Conservation (phyloP, 1,284 basidiomycete species). For the Anthracocystis walkeri region DNA sequence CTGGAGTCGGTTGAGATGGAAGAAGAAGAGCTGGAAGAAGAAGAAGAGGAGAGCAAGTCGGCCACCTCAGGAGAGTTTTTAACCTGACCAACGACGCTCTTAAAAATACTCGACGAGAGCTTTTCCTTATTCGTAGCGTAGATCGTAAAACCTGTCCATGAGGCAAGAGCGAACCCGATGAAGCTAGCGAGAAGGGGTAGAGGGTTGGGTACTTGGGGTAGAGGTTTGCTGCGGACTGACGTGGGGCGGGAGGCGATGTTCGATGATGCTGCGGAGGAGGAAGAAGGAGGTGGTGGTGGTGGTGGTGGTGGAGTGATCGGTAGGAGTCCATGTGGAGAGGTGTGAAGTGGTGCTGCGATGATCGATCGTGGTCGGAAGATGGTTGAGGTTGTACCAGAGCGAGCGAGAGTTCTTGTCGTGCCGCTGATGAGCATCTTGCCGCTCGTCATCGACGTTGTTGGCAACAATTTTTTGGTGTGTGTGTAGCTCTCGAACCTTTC, state of each 20-base stretch:
- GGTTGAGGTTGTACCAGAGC: no score
- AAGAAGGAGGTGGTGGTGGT: neutral
- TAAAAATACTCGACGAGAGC: constrained; percentile 52
- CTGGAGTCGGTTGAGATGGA: constrained; percentile 11
- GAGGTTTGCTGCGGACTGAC: constrained; percentile 1
- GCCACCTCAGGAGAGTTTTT: constrained; percentile 36
- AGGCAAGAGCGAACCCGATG: constrained; percentile 14
- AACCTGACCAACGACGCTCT: constrained; percentile 49
- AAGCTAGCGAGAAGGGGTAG: constrained; percentile 13
- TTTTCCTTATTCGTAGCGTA: constrained; percentile 65
- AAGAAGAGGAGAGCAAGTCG: constrained; percentile 31
- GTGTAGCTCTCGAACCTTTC: no score
- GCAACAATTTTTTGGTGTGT: no score
- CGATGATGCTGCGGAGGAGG: neutral
- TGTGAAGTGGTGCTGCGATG: no score
- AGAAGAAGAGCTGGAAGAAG: constrained; percentile 7
- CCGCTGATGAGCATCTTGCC: no score
- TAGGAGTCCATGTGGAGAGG: neutral
- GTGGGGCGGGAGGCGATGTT: constrained; percentile 5
- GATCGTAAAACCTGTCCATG: constrained; percentile 52
- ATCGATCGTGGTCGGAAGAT: no score
- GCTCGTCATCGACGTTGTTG: no score
- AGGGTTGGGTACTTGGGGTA: constrained; percentile 19
- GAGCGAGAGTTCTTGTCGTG: no score
- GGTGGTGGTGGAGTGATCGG: constrained; percentile 7